Percentiles rank a stretch among this genome's conserved stretches.
phyloP scores from a whole-genome alignment of 176 grass and related monocot genomes.

The Saccharum spontaneum region DNA sequence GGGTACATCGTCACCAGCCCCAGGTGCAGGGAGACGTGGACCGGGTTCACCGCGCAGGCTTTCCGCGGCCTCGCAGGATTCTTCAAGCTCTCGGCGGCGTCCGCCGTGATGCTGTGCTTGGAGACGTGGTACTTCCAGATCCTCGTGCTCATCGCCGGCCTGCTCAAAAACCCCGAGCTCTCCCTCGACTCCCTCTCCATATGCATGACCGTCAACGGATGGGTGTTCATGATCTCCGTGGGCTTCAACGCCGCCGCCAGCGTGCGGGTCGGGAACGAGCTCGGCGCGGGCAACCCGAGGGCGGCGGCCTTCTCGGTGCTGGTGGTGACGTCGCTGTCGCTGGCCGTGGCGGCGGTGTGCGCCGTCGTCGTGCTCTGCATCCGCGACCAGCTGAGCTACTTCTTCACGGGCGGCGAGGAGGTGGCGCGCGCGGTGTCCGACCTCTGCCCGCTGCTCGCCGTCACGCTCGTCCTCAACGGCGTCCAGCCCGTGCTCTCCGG shows the following conservation, averaged over 20 bases:
- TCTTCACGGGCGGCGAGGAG: constrained; percentile 65
- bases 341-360: constrained; percentile 47
- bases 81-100: constrained; percentile 53
- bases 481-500: constrained; percentile 83
- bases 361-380: constrained; percentile 43
- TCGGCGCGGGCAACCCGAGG: constrained; percentile 82
- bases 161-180: constrained; percentile 70
- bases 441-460: constrained; percentile 68
- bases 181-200: constrained; percentile 81
- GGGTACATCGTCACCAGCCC: constrained; percentile 70
- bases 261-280: constrained; percentile 83
- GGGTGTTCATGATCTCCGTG: constrained; percentile 86
- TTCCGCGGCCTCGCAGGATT: constrained; percentile 45
- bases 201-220: constrained; percentile 33
- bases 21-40: constrained; percentile 61
- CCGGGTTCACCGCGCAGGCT: constrained; percentile 68
- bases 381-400: constrained; percentile 78
- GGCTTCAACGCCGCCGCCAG: constrained; percentile 94
- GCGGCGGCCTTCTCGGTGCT: constrained; percentile 66
- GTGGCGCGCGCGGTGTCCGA: constrained; percentile 70
- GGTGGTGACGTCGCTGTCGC: constrained; percentile 59
- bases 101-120: constrained; percentile 82
- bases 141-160: constrained; percentile 74
- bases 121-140: constrained; percentile 95
- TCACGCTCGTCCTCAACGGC: constrained; percentile 64